A percentile compares a stretch with the other conserved stretches of the same genome.
These are phyloP conservation scores for Ormosia semicastrata DNA, from an alignment of 306 rosid genomes.

Conservation along the genomic window DNA sequence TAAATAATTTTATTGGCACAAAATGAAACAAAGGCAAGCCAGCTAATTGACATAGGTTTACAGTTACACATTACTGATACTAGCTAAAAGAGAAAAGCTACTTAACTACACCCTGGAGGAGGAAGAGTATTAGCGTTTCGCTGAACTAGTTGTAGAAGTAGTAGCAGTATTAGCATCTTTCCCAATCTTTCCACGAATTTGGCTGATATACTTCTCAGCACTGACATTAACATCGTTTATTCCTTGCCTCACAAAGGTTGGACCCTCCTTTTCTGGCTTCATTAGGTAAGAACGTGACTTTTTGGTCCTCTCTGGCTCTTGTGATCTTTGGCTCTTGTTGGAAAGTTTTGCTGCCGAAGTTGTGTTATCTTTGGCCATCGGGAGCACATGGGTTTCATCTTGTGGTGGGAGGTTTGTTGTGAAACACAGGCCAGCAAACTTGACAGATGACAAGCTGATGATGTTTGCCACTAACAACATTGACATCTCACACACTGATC, in stretches of 20 bases:
- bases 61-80: neutral
- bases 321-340: constrained; percentile 22
- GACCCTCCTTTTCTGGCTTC: neutral
- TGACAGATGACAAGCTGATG: constrained; percentile 40
- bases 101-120: neutral
- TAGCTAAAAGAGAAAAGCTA: neutral
- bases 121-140: neutral
- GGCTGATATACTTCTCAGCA: constrained; percentile 20
- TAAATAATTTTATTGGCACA: neutral
- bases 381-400: neutral
- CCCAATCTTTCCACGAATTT: constrained; percentile 9
- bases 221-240: neutral
- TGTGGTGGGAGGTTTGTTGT: neutral
- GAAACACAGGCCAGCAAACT: constrained; percentile 5
- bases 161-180: neutral
- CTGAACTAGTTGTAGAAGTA: neutral
- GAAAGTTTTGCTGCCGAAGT: neutral
- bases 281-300: neutral
- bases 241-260: neutral
- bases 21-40: neutral
- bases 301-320: constrained; percentile 8
- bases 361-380: neutral
- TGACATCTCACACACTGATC: constrained; percentile 45
- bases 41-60: neutral
- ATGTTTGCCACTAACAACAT: constrained; percentile 51